Base-by-base conservation (phyloP, 1,139 yeast genomes). In the Yamadazyma siamensis region DNA sequence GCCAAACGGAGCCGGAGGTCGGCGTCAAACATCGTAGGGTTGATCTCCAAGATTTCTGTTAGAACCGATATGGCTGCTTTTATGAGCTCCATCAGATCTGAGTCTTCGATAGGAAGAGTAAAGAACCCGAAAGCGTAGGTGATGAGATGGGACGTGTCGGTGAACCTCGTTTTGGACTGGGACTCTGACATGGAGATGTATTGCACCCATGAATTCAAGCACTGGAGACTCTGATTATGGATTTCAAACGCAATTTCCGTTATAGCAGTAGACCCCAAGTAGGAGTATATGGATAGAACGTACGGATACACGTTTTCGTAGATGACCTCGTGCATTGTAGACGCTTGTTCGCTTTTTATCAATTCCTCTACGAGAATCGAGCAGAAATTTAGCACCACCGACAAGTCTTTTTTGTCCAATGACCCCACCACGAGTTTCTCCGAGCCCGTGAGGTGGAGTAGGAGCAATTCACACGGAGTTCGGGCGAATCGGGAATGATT, bases 321-420 rank as follows among this genome's bases (percentile, higher is more conserved):
- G 0, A 68, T 49, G 1, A 44, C 32, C 16, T 48, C 47, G 41
- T 68, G 75, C 8, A 65, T 41, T 4, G 43, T 39, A 8, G 45
- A 26, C 1, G 39, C 15, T 19, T 41, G 46, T 34, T 54, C 65
- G 30, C 51, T 53, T 39, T 70, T 73, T 19, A 59, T 46, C 7
- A 71, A 43, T 39, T 81, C 88, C 47, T 80, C 88, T 1, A 70
- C 73, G 1, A 79, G 45, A 12, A 76, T 75, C 15, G 79, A 64
- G 3, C 71, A 57, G 35, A 71, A 69, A n/a, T 48, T 32, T 12
- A 56, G 26, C 6, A 54, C 16, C 6, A 52, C 22, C 15, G 33
- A 28, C 7, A 44, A 32, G 5, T 36, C 28, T n/a, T 26, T 14
- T 16, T 32, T 29, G 28, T 35, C 31, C 13, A 31, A 27, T 4